Evolutionary conservation across 192 early-diverging fungal species (phyloP), one percentile per base, ranked within the genome.

Genomic region (Blastocladiella britannica): DNA sequence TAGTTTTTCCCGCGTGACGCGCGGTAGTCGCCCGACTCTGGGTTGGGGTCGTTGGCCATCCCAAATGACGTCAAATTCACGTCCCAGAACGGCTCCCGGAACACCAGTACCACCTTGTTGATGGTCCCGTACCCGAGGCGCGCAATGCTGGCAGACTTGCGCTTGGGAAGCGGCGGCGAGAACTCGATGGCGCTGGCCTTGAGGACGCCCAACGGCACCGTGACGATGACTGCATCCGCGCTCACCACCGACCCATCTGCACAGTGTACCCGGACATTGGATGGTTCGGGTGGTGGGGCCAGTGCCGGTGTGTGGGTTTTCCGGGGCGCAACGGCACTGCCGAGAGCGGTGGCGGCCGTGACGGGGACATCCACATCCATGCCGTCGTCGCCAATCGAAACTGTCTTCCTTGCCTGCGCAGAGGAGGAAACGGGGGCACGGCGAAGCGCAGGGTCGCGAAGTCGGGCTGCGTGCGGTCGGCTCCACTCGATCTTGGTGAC

Each of bases 151-250:
- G 59, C 37, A 26, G 63, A 58, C 27, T 68, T 68, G 60, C 59
- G 62, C 2, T 28, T 25, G 25, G 66, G 66, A 9, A 68, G 28
- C 24, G 58, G 37, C 8, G 66, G 66, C 22, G 25, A 51, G 30
- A 68, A 68, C 7, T 47, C 25, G 28, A 68, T 68, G 23, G 63
- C 63, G 7, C 51, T 28, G 8, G 47, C 58, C 52, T 67, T 72
- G 23, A 67, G 55, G 7, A 72, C 61, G 18, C 67, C 63, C 15
- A 70, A 28, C 3, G 69, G 64, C 25, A 71, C 64, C 5, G 67
- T 73, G 24, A 65, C 54, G 12, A 61, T 53, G 7, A 52, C 60
- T 0, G 53, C 57, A n/a, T 37, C 52, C 26, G 60, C 64, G 9
- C 56, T 54, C 15, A 58, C 30, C 3, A 56, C n/a, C 9, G 31